Conservation (phyloP, 2,329 filamentous ascomycete species). For the Hymenoscyphus salicellus region DNA sequence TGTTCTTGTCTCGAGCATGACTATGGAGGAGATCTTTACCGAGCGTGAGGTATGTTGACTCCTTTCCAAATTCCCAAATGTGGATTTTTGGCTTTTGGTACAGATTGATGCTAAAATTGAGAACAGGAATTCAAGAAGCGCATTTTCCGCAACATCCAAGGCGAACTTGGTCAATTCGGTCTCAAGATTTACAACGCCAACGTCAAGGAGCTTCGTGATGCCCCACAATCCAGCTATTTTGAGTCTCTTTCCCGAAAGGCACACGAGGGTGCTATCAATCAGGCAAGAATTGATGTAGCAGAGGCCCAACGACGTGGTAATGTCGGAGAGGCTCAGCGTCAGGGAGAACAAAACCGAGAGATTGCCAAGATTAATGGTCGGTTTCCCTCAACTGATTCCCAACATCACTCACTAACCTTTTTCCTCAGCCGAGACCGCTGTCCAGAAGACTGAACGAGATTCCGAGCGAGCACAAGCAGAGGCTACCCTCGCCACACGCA, state of each 20-base stretch:
- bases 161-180: constrained; percentile 77
- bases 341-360: constrained; percentile 77
- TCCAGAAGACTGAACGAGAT: constrained; percentile 80
- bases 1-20: constrained; percentile 80
- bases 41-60: constrained; percentile 52
- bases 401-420: constrained; percentile 47
- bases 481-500: constrained; percentile 68
- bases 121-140: constrained; percentile 65
- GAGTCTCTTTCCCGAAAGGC: constrained; percentile 77
- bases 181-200: constrained; percentile 70
- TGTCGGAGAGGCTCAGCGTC: constrained; percentile 73
- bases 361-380: constrained; percentile 85
- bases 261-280: constrained; percentile 80
- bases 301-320: constrained; percentile 64
- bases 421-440: constrained; percentile 63
- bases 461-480: constrained; percentile 77
- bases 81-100: neutral
- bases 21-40: constrained; percentile 54
- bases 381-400: constrained; percentile 49
- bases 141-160: constrained; percentile 55
- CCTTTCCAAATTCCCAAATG: neutral
- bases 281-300: constrained; percentile 66
- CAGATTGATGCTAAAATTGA: neutral
- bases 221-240: constrained; percentile 78
- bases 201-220: constrained; percentile 84